Base-by-base conservation (phyloP, 768 basidiomycete species). In the Antrodiella citrinella region DNA sequence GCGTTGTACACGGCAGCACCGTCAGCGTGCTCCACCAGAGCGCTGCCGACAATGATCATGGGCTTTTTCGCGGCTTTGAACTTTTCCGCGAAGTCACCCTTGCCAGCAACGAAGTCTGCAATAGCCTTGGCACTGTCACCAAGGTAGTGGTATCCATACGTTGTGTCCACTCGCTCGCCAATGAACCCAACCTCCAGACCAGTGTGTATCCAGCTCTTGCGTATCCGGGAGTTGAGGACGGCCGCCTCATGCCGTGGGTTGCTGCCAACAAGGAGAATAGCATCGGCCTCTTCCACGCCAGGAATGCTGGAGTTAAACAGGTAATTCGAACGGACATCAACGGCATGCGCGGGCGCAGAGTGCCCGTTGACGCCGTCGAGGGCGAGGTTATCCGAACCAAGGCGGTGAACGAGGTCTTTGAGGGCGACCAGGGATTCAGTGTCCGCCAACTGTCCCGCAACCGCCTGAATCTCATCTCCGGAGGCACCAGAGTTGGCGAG, bases 171-270 rank as follows among this genome's bases (percentile, higher is more conserved):
- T 24, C 86, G 79, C 66, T 95, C 87, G 23, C 96, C 96, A 51
- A 99, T 82, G 26, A 95, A 67, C 38, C 88, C 96, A 26, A 96
- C 77, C 59, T 97, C 90, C 25, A 94, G 75, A 43, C 81, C 78
- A 4, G 82, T 83, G 62, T 94, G 86, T 56, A 99, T 64, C 89
- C 91, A 99, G 59, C 82, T 86, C 75, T 92, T 94, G 59, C 96
- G 81, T 60, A 99, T 91, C 54, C 96, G 90, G 21, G 94, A 92
- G 75, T 98, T 99, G 57, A 98, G 75, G 49, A 97, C 94, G 19
- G 96, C 87, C 3, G 93, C 96, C 67, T 99, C 96, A 64, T 97
- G 94, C 18, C 96, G 77, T 9, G 95, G 95, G 70, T 98, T 96
- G 40, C 93, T 96, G 50, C 95, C 96, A 58, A 98, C 81, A 23